These are phyloP conservation scores for Lyophyllum decastes DNA, from an alignment of 768 basidiomycete genomes.

Conservation along the genomic window DNA sequence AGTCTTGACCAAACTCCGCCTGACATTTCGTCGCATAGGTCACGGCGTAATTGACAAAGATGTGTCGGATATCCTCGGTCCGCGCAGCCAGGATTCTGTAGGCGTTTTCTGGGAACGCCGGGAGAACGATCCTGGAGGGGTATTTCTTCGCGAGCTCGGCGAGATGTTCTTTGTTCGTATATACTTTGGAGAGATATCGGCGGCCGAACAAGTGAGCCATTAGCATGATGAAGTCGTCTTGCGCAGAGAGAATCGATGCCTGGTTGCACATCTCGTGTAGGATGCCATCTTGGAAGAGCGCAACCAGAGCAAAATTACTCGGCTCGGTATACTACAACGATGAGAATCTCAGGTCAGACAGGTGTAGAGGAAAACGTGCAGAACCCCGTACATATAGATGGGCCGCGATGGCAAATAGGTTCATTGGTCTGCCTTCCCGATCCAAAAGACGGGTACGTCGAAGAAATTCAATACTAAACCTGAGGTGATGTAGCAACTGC, in stretches of 20 bases:
- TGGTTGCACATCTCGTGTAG: conserved; percentile 58
- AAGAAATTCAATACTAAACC: conserved; percentile 74
- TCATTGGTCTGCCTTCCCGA: conserved; percentile 54
- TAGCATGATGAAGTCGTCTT: conserved; percentile 51
- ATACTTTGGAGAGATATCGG: conserved; percentile 49
- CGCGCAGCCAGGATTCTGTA: conserved; percentile 41
- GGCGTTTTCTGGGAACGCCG: conserved; percentile 41
- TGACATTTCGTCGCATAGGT: conserved; percentile 45
- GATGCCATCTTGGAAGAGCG: conserved; percentile 56
- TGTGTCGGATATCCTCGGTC: conserved; percentile 46
- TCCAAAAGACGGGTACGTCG: conserved; percentile 57
- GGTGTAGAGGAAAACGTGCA: not conserved
- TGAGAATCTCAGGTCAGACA: not conserved
- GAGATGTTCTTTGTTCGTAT: conserved; percentile 36
- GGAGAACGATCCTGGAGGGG: conserved; percentile 39
- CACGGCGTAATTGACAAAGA: conserved; percentile 58
- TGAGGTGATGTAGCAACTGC: conserved; percentile 64
- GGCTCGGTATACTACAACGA: conserved; percentile 59
- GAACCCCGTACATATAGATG: conserved; percentile 46
- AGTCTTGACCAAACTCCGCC: conserved; percentile 41
- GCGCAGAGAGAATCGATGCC: conserved; percentile 37
- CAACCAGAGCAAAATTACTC: conserved; percentile 65
- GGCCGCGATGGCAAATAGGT: conserved; percentile 53
- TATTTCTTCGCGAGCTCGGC: conserved; percentile 8
- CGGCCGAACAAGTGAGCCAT: conserved; percentile 70